Conservation (phyloP, 495 filamentous ascomycete species). For the Lophiotrema nucula region DNA sequence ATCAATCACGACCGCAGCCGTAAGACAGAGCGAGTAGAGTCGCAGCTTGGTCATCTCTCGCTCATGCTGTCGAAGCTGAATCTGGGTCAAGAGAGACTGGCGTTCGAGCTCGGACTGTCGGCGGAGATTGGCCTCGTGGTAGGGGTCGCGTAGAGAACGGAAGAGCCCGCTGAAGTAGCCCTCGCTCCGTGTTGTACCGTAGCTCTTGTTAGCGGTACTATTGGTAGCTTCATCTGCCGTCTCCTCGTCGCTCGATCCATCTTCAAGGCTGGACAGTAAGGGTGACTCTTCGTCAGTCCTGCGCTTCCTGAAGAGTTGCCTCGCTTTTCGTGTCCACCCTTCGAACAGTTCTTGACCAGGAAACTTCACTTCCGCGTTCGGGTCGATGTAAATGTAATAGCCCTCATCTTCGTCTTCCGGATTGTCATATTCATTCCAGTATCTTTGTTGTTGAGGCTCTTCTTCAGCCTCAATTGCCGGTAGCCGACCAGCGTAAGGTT, state of each 20-base stretch:
- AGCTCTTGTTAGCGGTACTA: not conserved
- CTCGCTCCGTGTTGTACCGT: conserved; percentile 6
- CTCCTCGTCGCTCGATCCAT: conserved; percentile 17
- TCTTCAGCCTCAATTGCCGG: conserved; percentile 6
- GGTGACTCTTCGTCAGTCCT: conserved; percentile 2
- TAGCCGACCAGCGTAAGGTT: conserved; percentile 4
- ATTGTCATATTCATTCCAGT: conserved; percentile 46
- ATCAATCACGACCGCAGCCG: conserved; percentile 19
- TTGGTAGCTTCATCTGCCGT: conserved; percentile 16
- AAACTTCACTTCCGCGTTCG: conserved; percentile 31
- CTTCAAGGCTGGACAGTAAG: not conserved
- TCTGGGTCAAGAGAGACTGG: conserved; percentile 14
- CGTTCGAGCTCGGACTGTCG: conserved; percentile 20
- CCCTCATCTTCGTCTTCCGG: conserved; percentile 38
- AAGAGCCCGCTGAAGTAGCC: conserved; percentile 29
- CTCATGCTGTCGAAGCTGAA: conserved; percentile 17
- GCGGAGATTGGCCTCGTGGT: conserved; percentile 4
- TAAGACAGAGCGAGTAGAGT: conserved; percentile 23
- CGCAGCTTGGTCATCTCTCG: conserved; percentile 26
- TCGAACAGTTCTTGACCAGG: conserved; percentile 29
- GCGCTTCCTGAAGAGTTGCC: conserved; percentile 11
- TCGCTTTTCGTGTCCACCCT: conserved; percentile 14
- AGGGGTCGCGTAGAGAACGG: conserved; percentile 8
- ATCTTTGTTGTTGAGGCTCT: conserved; percentile 10
- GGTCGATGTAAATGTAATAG: conserved; percentile 45